Evolutionary conservation across 345 rosid species (phyloP).

Genomic region (Firmiana major): DNA sequence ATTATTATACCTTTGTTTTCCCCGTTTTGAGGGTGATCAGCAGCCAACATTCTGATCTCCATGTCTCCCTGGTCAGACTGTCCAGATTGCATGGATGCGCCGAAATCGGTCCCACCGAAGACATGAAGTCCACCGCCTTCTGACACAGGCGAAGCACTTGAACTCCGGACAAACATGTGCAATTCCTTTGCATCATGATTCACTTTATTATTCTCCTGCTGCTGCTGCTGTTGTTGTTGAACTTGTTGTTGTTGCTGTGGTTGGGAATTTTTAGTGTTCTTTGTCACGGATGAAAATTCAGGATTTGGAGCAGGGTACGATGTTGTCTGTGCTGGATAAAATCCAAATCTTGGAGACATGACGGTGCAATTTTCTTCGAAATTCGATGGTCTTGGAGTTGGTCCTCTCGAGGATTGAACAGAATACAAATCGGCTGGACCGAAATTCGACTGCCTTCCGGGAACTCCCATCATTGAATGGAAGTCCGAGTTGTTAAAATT

Average conservation of each 20-base stretch:
- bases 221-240: slow-evolving; percentile 13
- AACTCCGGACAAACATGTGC: slow-evolving; percentile 99
- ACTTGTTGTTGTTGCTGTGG: no score
- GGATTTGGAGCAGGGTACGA: slow-evolving; percentile 91
- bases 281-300: slow-evolving; percentile 49
- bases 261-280: slow-evolving; percentile 27
- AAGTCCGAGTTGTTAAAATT: slow-evolving; percentile 87
- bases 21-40: slow-evolving; percentile 72
- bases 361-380: slow-evolving; percentile 66
- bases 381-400: slow-evolving; percentile 76
- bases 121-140: slow-evolving; percentile 72
- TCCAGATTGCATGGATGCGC: slow-evolving; percentile 59
- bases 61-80: slow-evolving; percentile 83
- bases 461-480: slow-evolving; percentile 79
- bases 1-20: slow-evolving; percentile 60
- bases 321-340: slow-evolving; percentile 60
- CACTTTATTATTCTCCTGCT: slow-evolving; percentile 34
- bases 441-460: slow-evolving; percentile 68
- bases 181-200: slow-evolving; percentile 84
- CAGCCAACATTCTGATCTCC: slow-evolving; percentile 85
- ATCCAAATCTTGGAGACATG: slow-evolving; percentile 69
- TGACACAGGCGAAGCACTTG: slow-evolving; percentile 86
- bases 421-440: slow-evolving; percentile 82
- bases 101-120: slow-evolving; percentile 58
- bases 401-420: slow-evolving; percentile 74